phyloP scores from a whole-genome alignment of 2,329 filamentous ascomycete genomes.

The Cladosporium cucumerinum region DNA sequence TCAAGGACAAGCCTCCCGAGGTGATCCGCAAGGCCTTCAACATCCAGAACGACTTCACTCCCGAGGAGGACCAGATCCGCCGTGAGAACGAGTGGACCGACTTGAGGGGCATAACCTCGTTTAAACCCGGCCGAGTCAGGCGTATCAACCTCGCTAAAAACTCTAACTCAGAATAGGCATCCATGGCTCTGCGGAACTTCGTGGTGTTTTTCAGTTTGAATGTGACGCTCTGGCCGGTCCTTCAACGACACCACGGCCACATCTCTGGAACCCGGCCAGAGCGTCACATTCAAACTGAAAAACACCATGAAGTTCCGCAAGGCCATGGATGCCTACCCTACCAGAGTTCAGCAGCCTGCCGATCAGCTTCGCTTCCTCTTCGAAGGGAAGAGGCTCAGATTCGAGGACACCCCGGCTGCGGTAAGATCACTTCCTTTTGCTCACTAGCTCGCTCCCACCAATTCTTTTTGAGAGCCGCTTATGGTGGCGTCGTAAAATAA shows the following conservation, averaged over 20 bases:
- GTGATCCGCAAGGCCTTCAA: constrained; percentile 99
- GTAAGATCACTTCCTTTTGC: constrained; percentile 18
- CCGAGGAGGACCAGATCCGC: constrained; percentile 73
- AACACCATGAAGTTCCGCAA: too few relatives aligned
- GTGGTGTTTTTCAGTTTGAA: too few relatives aligned
- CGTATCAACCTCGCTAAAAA: neutral
- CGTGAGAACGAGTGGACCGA: constrained; percentile 93
- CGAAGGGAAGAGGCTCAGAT: constrained; percentile 24
- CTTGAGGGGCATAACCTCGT: neutral
- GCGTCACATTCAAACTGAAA: too few relatives aligned
- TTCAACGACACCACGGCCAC: too few relatives aligned
- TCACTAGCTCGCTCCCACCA: neutral
- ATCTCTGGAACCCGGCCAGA: too few relatives aligned
- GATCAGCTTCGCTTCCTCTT: constrained; percentile 24
- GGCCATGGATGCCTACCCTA: too few relatives aligned
- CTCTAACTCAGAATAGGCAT: too few relatives aligned
- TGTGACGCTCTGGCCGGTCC: too few relatives aligned
- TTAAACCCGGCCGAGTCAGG: neutral
- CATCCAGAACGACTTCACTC: constrained; percentile 83
- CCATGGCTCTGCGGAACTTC: too few relatives aligned
- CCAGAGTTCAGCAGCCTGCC: constrained; percentile 12
- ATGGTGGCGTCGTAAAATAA: neutral
- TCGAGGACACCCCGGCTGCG: constrained; percentile 20
- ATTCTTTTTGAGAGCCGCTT: neutral
- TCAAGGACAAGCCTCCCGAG: constrained; percentile 99